Conservation (phyloP, 169 alveolate species). For the Plasmodium reichenowi region DNA sequence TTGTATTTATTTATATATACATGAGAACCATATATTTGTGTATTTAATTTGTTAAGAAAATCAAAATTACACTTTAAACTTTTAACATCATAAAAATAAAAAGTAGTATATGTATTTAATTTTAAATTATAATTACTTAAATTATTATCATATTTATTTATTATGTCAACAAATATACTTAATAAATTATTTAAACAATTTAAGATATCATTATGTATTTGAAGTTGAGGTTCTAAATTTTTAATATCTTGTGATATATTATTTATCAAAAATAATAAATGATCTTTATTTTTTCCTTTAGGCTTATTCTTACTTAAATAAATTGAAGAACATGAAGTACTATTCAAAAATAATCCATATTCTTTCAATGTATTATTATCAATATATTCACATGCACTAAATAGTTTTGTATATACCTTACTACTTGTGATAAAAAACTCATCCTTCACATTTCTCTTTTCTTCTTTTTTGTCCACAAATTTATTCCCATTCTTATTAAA, state of each 20-base stretch:
- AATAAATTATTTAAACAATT: conserved; percentile 33
- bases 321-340: conserved; percentile 4
- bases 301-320: conserved; percentile 26
- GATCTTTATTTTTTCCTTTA: conserved; percentile 35
- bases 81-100: conserved; percentile 59
- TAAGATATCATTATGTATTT: conserved; percentile 33
- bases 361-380: conserved; percentile 43
- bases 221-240: conserved; percentile 19
- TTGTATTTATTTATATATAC: conserved; percentile 9
- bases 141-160: conserved; percentile 61
- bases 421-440: conserved; percentile 43
- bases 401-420: conserved; percentile 34
- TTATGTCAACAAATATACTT: conserved; percentile 47
- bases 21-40: conserved; percentile 18
- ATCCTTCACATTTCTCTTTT: conserved; percentile 28
- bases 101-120: conserved; percentile 43
- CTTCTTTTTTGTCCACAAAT: background rate
- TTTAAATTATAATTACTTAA: conserved; percentile 51
- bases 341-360: conserved; percentile 17
- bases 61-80: conserved; percentile 25
- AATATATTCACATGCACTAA: conserved; percentile 54
- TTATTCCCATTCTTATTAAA: conserved; percentile 23
- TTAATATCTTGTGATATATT: conserved; percentile 45
- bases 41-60: conserved; percentile 34
- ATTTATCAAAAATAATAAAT: conserved; percentile 49